These are phyloP conservation scores for Earliella scabrosa DNA, from an alignment of 1,284 basidiomycete genomes.

Conservation along the genomic window DNA sequence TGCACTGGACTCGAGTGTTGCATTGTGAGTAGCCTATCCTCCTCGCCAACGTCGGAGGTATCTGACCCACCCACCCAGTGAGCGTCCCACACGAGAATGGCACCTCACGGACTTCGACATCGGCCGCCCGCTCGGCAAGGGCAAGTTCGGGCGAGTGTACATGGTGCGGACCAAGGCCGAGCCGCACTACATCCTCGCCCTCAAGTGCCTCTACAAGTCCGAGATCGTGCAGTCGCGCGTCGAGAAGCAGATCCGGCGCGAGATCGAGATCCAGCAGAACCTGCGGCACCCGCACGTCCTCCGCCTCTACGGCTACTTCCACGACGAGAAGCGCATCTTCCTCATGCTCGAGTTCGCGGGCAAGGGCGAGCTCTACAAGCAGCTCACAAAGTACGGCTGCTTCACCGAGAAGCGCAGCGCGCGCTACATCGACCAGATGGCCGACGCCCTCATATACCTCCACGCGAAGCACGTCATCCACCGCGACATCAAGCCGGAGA, in stretches of 20 bases:
- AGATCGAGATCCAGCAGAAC: constrained; percentile 99
- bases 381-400: constrained; percentile 82
- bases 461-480: constrained; percentile 98
- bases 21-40: constrained; percentile 49
- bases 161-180: constrained; percentile 93
- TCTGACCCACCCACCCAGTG: constrained; percentile 42
- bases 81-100: constrained; percentile 82
- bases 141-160: constrained; percentile 99
- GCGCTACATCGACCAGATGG: constrained; percentile 97
- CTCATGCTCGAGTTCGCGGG: constrained; percentile 97
- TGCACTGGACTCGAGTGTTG: constrained; percentile 77
- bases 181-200: constrained; percentile 92
- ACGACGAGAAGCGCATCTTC: constrained; percentile 98
- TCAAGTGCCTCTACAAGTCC: constrained; percentile 97
- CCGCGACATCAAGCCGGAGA: constrained; percentile 99
- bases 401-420: constrained; percentile 90
- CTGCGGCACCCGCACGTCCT: constrained; percentile 95
- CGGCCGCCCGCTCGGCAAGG: constrained; percentile 95
- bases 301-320: constrained; percentile 95
- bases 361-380: constrained; percentile 96
- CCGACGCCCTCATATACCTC: constrained; percentile 92
- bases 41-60: no score
- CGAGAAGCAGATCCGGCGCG: constrained; percentile 93
- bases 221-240: constrained; percentile 89
- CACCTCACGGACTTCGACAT: constrained; percentile 90